Base-by-base conservation (phyloP, 139 green algal species). In the Auxenochlorella protothecoides region DNA sequence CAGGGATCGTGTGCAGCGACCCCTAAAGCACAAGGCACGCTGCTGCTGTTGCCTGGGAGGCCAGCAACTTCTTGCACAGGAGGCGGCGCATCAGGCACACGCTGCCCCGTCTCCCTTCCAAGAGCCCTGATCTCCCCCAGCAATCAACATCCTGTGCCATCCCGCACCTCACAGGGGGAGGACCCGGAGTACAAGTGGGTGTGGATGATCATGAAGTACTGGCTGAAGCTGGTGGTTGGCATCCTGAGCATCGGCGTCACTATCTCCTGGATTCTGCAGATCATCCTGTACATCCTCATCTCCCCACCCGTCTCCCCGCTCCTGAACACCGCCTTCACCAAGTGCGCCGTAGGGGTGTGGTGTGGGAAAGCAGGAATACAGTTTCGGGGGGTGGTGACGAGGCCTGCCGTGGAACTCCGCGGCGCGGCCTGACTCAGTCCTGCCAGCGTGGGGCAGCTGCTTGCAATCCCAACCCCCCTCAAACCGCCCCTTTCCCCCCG, bases 231-330 rank as follows among this genome's bases (percentile, higher is more conserved):
- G 8, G 61, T 89, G 27, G 69, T 85, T 64, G 91, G 91, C 14
- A 67, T 98, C 16, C 12, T 95, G 6, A 85, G 80, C 11, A 65
- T 90, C 5, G 70, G 76, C 14, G 63, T 97, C 9, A 90, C 86
- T 6, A 65, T 96, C 51, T 71, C 76, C 53, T 98, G 94, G 94
- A 73, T 98, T n/a, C 68, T 93, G 10, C 93, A 98, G 80, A 93
- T 98, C 60, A 84, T 95, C 12, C 73, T 97, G 15, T 98, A 96
- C 84, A 85, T 97, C 72, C 82, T 98, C 70, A 83, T 92, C 6
- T 74, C 87, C 62, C 80, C 85, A 5, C 92, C 92, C 57, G 75
- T 95, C 55, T 77, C 76, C 44, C 83, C 92, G 4, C 85, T 98
- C 61, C 85, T 98, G 52, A 98, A 98, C 84, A 59, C 76, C 27